Base-by-base conservation (phyloP, 2,329 filamentous ascomycete species). In the Venturia aucupariae region DNA sequence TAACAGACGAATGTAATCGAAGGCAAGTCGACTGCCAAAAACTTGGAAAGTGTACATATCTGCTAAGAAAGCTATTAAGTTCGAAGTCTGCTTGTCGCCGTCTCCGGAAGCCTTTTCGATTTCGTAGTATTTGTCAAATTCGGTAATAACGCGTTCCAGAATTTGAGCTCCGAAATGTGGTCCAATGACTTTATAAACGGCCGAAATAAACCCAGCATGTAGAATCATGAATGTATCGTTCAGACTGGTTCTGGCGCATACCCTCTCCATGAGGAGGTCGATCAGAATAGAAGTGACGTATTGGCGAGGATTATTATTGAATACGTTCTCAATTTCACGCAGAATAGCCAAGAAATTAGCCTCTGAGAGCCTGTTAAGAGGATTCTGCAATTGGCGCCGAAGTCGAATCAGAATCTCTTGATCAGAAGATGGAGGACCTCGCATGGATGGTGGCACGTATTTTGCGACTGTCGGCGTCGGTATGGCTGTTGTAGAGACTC, bases 41-140 rank as follows among this genome's bases (percentile, higher is more conserved):
- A 97, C 86, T 70, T 96, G 90, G 72, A 99, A 96, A 61, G 90
- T 92, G 77, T 97, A 99, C 46, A 97, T 81, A 71, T 96, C 87
- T 0, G 92, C 86, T 17, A 97, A 78, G 38, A 97, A 83, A 1
- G 90, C 89, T 38, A 96, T 83, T 54, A 97, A 75, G 73, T 99
- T 96, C 10, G 87, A 82, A 1, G 83, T 80, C 64, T 87, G 82
- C 72, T 92, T 92, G 48, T 76, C 76, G 39, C 74, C 75, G 5
- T 73, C 71, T 2, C 72, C 72, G n/a, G 67, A 65, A 5, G 69
- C 65, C 59, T 76, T 76, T 64, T 73, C 74, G 3, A 30, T 73
- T 65, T 78, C 78, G 68, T 90, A 89, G 66, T 86, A 80, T 22
- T 82, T 79, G 67, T 89, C 86, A 72, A 97, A 91, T 10, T 86